Base-by-base conservation (phyloP, 1,139 yeast genomes). In the Yamadazyma trypodendri region DNA sequence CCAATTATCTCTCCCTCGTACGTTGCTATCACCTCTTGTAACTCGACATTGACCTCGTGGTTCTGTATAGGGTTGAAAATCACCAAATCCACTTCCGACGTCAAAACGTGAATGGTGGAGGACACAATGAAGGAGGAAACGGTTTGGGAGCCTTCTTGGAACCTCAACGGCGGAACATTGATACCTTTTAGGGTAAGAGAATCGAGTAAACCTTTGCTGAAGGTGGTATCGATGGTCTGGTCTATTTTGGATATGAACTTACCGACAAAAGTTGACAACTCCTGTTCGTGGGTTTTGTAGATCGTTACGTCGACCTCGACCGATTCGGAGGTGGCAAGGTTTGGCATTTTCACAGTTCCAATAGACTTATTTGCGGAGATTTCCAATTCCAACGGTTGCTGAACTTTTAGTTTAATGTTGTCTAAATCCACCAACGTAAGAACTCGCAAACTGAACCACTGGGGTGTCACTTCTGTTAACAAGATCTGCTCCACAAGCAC, bases 41-140 rank as follows among this genome's bases (percentile, higher is more conserved):
- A 55, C 14, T 58, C 59, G 5, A 75, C 56, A n/a, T 54, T 47
- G 1, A 75, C 52, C 14, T 65, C 71, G 7, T 63, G 52, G 45
- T 79, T 77, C 10, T 47, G 40, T 1, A 79, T 48, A 0, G 85
- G 85, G 43, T 79, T 79, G 52, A 52, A 75, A 0, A 78, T 57
- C 1, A 68, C 65, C 35, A 78, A 48, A 45, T 77, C 81, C 7
- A 77, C 65, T 37, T 76, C 78, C 0, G 80, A 72, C 2, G 71
- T 61, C 48, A 78, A 54, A 3, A 79, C 45, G 54, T 79, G 83
- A 54, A 79, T 69, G 0, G 72, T 71, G 1, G 77, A 32, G 6
- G 46, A 39, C 1, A 46, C 18, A 4, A 49, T 32, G 23, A 49
- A 48, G 21, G 41, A 35, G 12, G 30, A 24, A 16, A 28, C 14